Percentiles rank a stretch among this genome's conserved stretches.
Conservation (phyloP, 129 eudicot species). For the Ambrosia artemisiifolia region DNA sequence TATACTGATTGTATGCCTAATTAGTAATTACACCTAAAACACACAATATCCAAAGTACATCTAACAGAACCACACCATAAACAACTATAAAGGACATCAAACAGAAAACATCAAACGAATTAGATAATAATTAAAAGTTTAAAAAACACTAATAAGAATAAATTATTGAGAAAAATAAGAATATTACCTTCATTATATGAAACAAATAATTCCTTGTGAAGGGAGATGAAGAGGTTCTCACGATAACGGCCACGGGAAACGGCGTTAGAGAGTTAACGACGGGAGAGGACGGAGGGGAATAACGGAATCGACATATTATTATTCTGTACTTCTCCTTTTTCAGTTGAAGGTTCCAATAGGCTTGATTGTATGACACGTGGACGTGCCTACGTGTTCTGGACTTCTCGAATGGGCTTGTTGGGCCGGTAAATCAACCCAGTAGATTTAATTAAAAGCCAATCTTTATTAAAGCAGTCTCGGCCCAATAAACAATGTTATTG, state of each 20-base stretch:
- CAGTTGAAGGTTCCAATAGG: constrained; percentile 10
- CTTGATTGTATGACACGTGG: constrained; percentile 10
- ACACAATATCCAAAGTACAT: too few species aligned
- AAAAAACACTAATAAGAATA: not conserved
- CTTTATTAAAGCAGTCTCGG: too few species aligned
- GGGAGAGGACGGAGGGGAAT: constrained; percentile 38
- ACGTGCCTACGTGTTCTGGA: not conserved
- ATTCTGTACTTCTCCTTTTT: constrained; percentile 1
- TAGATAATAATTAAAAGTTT: not conserved
- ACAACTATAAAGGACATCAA: not conserved
- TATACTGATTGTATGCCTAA: not conserved
- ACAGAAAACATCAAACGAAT: not conserved
- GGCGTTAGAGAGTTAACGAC: constrained; percentile 20
- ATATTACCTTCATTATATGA: constrained; percentile 58
- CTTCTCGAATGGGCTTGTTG: not conserved
- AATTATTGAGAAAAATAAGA: not conserved
- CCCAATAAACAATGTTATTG: not conserved
- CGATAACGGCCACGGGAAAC: constrained; percentile 23
- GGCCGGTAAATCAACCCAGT: not conserved
- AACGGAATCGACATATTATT: constrained; percentile 47
- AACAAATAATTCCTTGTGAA: constrained; percentile 55
- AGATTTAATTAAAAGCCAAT: too few species aligned
- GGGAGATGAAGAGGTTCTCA: constrained; percentile 8
- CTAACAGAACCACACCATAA: not conserved
- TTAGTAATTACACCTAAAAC: not conserved